Evolutionary conservation across 371 early-diverging fungal species (phyloP).

Genomic region (Lichtheimia hyalospora): DNA sequence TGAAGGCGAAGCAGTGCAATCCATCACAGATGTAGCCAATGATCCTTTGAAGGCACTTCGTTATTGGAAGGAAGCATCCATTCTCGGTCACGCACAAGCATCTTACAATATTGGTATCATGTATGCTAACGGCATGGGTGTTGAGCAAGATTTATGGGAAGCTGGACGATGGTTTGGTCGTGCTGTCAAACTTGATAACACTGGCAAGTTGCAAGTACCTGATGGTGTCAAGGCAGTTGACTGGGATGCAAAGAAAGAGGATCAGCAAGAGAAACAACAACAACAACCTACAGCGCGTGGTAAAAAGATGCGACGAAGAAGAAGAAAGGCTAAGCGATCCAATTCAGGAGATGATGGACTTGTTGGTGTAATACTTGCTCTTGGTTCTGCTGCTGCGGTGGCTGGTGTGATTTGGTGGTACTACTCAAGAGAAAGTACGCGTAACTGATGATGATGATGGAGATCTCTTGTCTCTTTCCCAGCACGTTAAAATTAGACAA

Average conservation of each 20-base stretch:
- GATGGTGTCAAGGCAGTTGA: constrained; percentile 38
- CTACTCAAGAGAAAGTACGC: constrained; percentile 6
- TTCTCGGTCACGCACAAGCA: constrained; percentile 51
- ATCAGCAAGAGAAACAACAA: constrained; percentile 9
- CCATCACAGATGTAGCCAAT: constrained; percentile 29
- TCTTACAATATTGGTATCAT: constrained; percentile 50
- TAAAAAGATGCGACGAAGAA: constrained; percentile 5
- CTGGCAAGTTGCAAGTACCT: constrained; percentile 37
- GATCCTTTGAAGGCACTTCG: constrained; percentile 43
- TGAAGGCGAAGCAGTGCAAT: constrained; percentile 37
- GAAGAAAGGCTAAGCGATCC: constrained; percentile 24
- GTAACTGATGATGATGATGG: background rate
- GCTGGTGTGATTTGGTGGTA: constrained; percentile 37
- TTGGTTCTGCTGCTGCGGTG: constrained; percentile 36
- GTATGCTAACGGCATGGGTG: constrained; percentile 48
- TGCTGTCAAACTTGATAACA: constrained; percentile 43
- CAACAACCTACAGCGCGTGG: constrained; percentile 1
- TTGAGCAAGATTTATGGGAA: constrained; percentile 31
- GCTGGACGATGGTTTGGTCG: constrained; percentile 56
- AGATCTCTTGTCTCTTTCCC: too few relatives aligned
- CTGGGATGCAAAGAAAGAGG: constrained; percentile 40
- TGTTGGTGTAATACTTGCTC: constrained; percentile 22
- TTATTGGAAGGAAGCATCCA: constrained; percentile 49
- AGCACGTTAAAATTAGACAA: too few relatives aligned
- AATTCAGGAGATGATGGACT: constrained; percentile 10